Percentiles rank a stretch among this genome's conserved stretches.
phyloP scores from a whole-genome alignment of 73 alveolate species.

The Tetrahymena elliotti region DNA sequence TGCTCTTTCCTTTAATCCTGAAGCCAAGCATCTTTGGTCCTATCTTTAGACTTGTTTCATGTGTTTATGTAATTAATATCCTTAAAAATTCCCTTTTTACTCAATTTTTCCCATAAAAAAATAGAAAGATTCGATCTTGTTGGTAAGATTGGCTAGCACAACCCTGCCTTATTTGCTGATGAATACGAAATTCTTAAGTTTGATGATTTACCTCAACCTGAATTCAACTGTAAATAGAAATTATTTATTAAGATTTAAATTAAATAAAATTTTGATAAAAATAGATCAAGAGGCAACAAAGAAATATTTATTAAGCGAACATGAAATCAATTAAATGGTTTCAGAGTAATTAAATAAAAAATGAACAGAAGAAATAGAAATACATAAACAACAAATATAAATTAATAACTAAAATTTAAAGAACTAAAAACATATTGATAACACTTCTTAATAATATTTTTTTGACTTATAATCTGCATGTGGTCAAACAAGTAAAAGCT shows the following conservation, averaged over 20 bases:
- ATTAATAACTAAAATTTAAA: too few relatives aligned
- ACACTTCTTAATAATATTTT: too few relatives aligned
- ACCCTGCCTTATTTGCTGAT: constrained; percentile 25
- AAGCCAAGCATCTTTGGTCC: constrained; percentile 79
- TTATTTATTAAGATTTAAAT: neutral
- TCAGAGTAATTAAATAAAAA: neutral
- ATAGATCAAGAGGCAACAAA: neutral
- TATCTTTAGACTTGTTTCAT: constrained; percentile 54
- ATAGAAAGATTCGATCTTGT: constrained; percentile 42
- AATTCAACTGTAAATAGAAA: constrained; percentile 2
- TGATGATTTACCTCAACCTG: constrained; percentile 50
- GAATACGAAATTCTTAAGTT: constrained; percentile 51
- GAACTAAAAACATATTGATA: too few relatives aligned
- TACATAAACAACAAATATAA: neutral
- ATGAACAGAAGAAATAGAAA: neutral
- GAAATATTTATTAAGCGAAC: neutral
- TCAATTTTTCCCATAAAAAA: neutral
- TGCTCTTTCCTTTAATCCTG: constrained; percentile 70
- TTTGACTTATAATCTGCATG: neutral
- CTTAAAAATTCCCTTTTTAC: neutral
- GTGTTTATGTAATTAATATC: constrained; percentile 1
- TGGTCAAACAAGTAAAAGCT: neutral
- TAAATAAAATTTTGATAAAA: neutral
- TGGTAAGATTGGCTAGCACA: constrained; percentile 2
- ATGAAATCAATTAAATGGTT: neutral